Base-by-base conservation (phyloP, 1,284 basidiomycete species). In the Veloporphyrellus conicus region DNA sequence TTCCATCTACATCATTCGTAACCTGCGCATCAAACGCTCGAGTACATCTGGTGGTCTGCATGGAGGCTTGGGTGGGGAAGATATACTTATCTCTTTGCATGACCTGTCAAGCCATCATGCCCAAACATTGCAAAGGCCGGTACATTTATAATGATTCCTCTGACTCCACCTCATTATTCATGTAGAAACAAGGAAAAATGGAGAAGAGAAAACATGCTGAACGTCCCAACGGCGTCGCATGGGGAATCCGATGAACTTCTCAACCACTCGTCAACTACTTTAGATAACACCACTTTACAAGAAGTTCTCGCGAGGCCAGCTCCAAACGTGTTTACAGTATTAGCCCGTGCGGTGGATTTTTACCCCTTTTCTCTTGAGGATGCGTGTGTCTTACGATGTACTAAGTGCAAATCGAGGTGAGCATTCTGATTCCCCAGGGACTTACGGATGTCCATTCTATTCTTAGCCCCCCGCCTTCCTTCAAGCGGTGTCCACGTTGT, bases 31-130 rank as follows among this genome's bases (percentile, higher is more conserved):
- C 48, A 60, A 64, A 32, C 70, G 61, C 2, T 49, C 19, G 19
- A 50, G 52, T 41, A 48, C 58, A 5, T 59, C 64, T 6, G 59
- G 64, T 27, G 59, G 23, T 20, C 41, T 73, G 14, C 66, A 72
- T 41, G 81, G 78, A 19, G 68, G 67, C 29, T 61, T 87, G 41
- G 81, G 80, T n/a, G 82, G 81, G 6, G 59, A 69, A n/a, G 74
- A 80, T 47, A 64, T 67, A 25, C 68, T 81, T 18, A 74, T 87
- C 25, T 69, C 71, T 53, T 56, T 82, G 14, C 70, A 75, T 47
- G 63, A 71, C n/a, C 65, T 58, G 23, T 66, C 56, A 16, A 64
- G 66, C 39, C 53, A 62, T 10, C 60, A 62, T 32, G 60, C 67
- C 20, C 43, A 60, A 32, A 66, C 49, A 10, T 54, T 76, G 41